Evolutionary conservation across 805 yeast genomes (phyloP), one percentile per base, ranked within the genome.

Genomic region (Barnettozyma wickerhamii): DNA sequence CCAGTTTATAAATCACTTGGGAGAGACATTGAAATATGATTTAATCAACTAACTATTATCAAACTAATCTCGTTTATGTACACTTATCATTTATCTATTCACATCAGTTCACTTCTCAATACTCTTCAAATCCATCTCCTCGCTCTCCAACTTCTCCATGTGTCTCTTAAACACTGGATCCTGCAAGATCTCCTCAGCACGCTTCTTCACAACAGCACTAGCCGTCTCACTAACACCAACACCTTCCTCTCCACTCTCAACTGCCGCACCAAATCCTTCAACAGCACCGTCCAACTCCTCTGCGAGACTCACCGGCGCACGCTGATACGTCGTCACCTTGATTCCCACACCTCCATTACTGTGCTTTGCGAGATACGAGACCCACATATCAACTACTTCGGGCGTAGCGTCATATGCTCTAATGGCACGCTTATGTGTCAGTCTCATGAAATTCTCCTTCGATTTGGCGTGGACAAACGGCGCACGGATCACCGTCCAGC

Each of bases 391-490:
- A 32, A 93, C 68, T 5, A 84, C 82, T 56, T 87, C 95, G 1
- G 90, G 82, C 44, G 84, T 80, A 14, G 96, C 77, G 62, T 93
- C 98, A 72, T 77, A 89, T 21, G 88, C 84, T 50, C 72, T 74
- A 49, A 93, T 69, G 45, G 75, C 61, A 47, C 95, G 77, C 53
- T 82, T 79, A 61, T 78, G 85, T 1, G 98, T 93, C 36, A 77
- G 73, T 68, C 98, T 81, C 68, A 86, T 85, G 65, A 85, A 93
- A 70, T 91, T 93, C 68, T 91, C 95, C 66, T 93, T 93, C 9
- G 93, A 75, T 62, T 89, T 90, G 38, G 97, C 95, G 58, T 87
- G 93, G 17, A 85, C 96, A 61, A 93, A 93, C 2, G 97, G 97
- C 4, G 96, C 81, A 60, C 82, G 77, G 55, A 84, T 89, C 33